phyloP scores from a whole-genome alignment of 306 rosid genomes.

The Dryas octopetala region DNA sequence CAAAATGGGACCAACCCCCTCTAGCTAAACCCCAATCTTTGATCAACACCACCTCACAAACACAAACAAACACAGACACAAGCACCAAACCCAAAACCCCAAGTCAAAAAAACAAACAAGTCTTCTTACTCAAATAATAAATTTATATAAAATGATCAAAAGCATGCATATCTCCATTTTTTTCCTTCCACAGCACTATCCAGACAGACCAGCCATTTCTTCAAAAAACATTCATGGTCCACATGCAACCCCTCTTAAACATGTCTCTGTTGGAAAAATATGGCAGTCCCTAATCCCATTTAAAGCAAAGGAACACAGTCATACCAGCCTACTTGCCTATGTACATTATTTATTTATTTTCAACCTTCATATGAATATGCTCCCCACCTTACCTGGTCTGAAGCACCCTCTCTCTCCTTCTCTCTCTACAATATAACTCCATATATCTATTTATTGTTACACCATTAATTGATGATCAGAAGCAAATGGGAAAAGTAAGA shows the following conservation, averaged over 20 bases:
- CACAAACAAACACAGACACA: conserved; percentile 25
- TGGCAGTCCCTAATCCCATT: conserved; percentile 38
- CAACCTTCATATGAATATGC: conserved; percentile 80
- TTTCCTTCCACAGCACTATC: conserved; percentile 47
- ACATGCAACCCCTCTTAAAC: conserved; percentile 37
- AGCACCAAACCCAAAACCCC: conserved; percentile 12
- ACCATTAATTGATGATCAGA: conserved; percentile 18
- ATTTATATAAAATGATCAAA: neutral
- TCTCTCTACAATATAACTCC: conserved; percentile 36
- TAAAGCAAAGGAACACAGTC: conserved; percentile 49
- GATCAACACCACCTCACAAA: conserved; percentile 40
- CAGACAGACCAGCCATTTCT: conserved; percentile 45
- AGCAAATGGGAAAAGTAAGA: conserved; percentile 19
- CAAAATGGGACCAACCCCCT: conserved; percentile 51
- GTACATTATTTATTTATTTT: conserved; percentile 51
- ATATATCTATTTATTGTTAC: conserved; percentile 24
- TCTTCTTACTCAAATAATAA: conserved; percentile 7
- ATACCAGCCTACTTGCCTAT: conserved; percentile 53
- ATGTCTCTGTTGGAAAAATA: conserved; percentile 54
- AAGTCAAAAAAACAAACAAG: conserved; percentile 28
- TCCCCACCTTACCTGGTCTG: conserved; percentile 93
- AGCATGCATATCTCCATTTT: conserved; percentile 27
- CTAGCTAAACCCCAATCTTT: conserved; percentile 36
- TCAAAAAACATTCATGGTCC: conserved; percentile 57
- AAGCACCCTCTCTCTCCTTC: neutral